phyloP scores from a whole-genome alignment of 306 rosid species.

The Vigna nakashimae region DNA sequence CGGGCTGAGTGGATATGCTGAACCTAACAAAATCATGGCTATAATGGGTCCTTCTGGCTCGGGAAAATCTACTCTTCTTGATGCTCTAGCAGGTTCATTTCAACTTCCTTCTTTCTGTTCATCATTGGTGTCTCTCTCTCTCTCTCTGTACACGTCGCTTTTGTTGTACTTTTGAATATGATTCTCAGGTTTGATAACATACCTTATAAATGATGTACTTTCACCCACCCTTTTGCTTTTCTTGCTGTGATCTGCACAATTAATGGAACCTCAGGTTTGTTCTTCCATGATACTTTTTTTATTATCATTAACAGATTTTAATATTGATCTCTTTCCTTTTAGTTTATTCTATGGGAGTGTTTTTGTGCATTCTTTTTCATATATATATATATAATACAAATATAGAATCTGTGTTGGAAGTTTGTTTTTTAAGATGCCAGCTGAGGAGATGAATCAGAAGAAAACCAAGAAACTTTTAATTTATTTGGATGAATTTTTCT shows the following conservation, averaged over 20 bases:
- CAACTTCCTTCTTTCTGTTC: not conserved
- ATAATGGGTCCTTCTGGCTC: conserved; percentile 99
- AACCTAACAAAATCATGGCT: conserved; percentile 87
- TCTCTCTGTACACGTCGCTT: not conserved
- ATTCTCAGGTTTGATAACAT: not conserved
- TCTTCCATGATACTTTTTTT: not conserved
- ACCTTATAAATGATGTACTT: not conserved
- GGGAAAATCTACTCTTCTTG: conserved; percentile 95
- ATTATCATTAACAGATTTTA: not conserved
- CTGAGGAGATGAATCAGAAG: too few relatives aligned
- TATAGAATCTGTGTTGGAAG: too few relatives aligned
- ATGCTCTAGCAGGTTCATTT: conserved; percentile 78
- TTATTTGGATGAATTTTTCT: too few relatives aligned
- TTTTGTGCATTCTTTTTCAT: too few relatives aligned
- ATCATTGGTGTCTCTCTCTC: too few relatives aligned
- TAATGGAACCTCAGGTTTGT: not conserved
- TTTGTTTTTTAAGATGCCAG: too few relatives aligned
- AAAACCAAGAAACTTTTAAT: too few relatives aligned
- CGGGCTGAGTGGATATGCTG: conserved; percentile 81
- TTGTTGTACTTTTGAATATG: not conserved
- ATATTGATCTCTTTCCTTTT: not conserved
- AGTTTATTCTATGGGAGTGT: too few relatives aligned
- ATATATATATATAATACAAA: too few relatives aligned
- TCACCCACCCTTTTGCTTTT: not conserved
- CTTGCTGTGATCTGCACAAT: not conserved